Percentiles rank a stretch among this genome's conserved stretches.
phyloP scores from a whole-genome alignment of 2,329 filamentous ascomycete genomes.

The Fusarium oxysporum region DNA sequence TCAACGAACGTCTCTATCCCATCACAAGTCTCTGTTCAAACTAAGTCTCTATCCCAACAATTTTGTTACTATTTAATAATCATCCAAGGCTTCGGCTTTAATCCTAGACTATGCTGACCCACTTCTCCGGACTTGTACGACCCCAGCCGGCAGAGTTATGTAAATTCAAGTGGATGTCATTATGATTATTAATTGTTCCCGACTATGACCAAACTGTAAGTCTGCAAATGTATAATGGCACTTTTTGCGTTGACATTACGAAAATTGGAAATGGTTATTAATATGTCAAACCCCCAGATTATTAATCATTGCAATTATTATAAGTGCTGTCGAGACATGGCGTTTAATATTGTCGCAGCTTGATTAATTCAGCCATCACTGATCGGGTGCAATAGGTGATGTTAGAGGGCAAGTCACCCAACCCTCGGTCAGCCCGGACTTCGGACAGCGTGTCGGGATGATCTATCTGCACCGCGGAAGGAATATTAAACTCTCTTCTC shows the following conservation, averaged over 20 bases:
- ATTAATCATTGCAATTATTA: not conserved
- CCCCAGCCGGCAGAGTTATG: not conserved
- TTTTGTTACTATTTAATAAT: not conserved
- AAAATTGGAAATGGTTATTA: fast-evolving
- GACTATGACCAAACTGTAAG: fast-evolving
- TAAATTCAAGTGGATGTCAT: not conserved
- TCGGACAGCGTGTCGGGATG: not conserved
- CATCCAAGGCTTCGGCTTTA: fast-evolving
- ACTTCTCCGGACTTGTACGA: fast-evolving
- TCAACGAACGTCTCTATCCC: not conserved
- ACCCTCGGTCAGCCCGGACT: not conserved
- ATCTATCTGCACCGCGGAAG: not conserved
- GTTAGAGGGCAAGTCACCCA: not conserved
- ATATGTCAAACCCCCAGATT: fast-evolving
- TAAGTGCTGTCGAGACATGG: fast-evolving
- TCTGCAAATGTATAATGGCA: not conserved
- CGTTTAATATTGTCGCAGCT: fast-evolving
- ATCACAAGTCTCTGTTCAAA: not conserved
- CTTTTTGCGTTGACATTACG: fast-evolving
- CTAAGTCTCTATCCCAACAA: not conserved
- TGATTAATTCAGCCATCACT: not conserved
- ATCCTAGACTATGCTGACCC: fast-evolving
- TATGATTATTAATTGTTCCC: not conserved
- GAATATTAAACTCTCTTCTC: not conserved
- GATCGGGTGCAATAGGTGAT: not conserved